These are phyloP conservation scores for Neonectria magnoliae DNA, from an alignment of 2,329 filamentous ascomycete species.

Conservation along the genomic window DNA sequence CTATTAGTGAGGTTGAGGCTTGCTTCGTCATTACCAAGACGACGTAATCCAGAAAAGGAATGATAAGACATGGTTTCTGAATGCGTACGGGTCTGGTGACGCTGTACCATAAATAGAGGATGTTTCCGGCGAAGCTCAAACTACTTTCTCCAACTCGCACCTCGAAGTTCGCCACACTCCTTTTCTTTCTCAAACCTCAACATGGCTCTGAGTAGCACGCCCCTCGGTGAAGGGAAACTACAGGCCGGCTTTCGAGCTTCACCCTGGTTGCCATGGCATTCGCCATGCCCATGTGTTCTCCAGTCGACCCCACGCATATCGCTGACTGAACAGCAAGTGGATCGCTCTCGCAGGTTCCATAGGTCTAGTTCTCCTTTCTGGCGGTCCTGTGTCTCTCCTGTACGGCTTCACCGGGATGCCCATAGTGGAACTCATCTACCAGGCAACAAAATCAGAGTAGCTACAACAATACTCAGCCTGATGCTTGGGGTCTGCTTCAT, in stretches of 20 bases:
- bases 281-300: slow-evolving; percentile 51
- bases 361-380: slow-evolving; percentile 53
- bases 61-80: too few relatives aligned
- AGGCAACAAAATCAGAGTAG: slow-evolving; percentile 53
- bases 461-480: slow-evolving; percentile 53
- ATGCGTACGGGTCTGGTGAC: too few relatives aligned
- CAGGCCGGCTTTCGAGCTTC: slow-evolving; percentile 50
- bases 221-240: not conserved
- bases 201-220: too few relatives aligned
- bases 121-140: too few relatives aligned
- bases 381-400: slow-evolving; percentile 53
- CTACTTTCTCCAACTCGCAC: too few relatives aligned
- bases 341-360: slow-evolving; percentile 54
- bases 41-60: too few relatives aligned
- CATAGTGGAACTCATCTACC: slow-evolving; percentile 56
- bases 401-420: slow-evolving; percentile 60
- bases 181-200: too few relatives aligned
- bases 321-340: slow-evolving; percentile 37
- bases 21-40: too few relatives aligned
- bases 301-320: rapidly evolving
- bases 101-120: too few relatives aligned
- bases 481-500: slow-evolving; percentile 56
- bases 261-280: slow-evolving; percentile 57
- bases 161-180: not conserved
- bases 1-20: too few relatives aligned